These are phyloP conservation scores for Serendipita indica DNA, from an alignment of 768 basidiomycete genomes.

Conservation along the genomic window DNA sequence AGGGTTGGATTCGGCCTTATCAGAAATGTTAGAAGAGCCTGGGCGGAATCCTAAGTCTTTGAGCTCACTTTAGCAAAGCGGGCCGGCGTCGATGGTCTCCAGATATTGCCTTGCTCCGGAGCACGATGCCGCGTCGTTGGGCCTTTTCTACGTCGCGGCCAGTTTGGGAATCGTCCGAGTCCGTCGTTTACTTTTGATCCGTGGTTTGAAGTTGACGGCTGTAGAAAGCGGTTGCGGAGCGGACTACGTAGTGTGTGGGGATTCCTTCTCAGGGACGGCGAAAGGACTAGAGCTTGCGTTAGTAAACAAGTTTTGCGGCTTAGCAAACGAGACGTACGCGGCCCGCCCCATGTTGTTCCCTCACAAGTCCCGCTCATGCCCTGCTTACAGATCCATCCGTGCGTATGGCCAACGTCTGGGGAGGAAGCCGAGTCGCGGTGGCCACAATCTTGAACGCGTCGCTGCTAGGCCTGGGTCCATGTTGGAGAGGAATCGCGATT, in stretches of 20 bases:
- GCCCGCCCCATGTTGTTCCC: conserved; percentile 41
- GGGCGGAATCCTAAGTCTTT: no score
- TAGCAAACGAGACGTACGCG: conserved; percentile 21
- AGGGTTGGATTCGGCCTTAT: no score
- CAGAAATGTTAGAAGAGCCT: no score
- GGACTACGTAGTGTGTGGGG: no score
- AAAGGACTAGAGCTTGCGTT: conserved; percentile 11
- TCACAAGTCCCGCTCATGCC: conserved; percentile 27
- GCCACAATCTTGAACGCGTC: conserved; percentile 63
- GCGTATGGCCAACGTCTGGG: conserved; percentile 44
- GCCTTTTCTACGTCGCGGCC: no score
- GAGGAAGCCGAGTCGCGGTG: conserved; percentile 50
- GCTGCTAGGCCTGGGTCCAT: conserved; percentile 27
- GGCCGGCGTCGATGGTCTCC: no score
- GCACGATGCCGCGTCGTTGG: no score
- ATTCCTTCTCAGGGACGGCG: conserved; percentile 10
- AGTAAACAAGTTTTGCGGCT: neutral
- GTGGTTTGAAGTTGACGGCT: no score
- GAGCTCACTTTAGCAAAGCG: no score
- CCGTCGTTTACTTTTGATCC: no score
- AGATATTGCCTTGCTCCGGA: no score
- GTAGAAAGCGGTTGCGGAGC: neutral
- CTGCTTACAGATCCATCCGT: conserved; percentile 55
- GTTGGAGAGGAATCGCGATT: conserved; percentile 16
- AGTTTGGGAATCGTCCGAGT: no score